Conservation (phyloP, 2,329 filamentous ascomycete genomes). For the Penicillium sp. region DNA sequence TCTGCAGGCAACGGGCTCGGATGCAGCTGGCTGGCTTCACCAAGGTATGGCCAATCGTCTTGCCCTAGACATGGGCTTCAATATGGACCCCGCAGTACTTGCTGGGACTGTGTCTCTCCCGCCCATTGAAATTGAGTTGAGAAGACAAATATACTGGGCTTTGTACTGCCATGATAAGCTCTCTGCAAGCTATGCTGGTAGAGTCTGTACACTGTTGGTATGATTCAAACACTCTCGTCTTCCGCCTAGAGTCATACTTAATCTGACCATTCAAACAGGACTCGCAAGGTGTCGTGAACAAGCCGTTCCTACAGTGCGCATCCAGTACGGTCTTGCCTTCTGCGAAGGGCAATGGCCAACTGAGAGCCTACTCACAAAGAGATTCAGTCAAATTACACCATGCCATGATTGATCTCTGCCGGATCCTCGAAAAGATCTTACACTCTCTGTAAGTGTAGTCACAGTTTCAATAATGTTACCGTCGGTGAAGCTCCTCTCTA, state of each 20-base stretch:
- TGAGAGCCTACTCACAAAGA: constrained; percentile 20
- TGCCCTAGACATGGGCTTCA: constrained; percentile 44
- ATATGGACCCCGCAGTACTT: constrained; percentile 37
- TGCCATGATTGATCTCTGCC: constrained; percentile 33
- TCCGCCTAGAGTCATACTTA: not conserved
- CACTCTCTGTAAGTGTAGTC: constrained; percentile 30
- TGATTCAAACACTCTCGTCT: not conserved
- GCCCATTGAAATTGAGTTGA: constrained; percentile 33
- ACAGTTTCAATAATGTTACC: no score
- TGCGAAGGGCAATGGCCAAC: constrained; percentile 20
- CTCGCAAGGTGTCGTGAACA: constrained; percentile 36
- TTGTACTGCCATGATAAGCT: constrained; percentile 43
- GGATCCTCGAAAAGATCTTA: constrained; percentile 38
- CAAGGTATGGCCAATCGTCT: constrained; percentile 45
- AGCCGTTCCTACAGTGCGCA: constrained; percentile 25
- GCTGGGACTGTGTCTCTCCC: constrained; percentile 30
- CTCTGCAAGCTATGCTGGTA: constrained; percentile 39
- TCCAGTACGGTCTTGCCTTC: constrained; percentile 13
- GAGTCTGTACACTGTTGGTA: constrained; percentile 43
- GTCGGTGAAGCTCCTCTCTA: not conserved
- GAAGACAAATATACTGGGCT: constrained; percentile 44
- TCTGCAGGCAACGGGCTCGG: constrained; percentile 37
- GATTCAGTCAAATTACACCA: constrained; percentile 26
- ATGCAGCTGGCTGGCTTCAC: constrained; percentile 43
- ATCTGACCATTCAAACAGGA: constrained; percentile 23